Evolutionary conservation across 208 protist species (phyloP), one percentile per base, ranked within the genome.

Genomic region (Leishmania braziliensis): DNA sequence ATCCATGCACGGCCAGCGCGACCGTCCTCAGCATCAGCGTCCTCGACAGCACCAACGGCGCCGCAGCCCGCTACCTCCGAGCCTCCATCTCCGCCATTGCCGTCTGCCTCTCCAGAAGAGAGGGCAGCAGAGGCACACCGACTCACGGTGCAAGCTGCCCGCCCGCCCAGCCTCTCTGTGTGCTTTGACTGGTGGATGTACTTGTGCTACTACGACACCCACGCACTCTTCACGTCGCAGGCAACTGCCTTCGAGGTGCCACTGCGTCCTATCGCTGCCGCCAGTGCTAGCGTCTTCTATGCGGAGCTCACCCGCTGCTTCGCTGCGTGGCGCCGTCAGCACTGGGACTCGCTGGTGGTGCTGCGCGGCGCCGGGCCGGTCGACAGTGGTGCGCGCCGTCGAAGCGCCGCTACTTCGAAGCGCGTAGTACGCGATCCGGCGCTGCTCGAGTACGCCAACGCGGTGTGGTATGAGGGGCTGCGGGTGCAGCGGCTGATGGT

Each of bases 401-500:
- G 76, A 48, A 33, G 63, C 33, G 12, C 18, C 33, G 23, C 16
- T n/a, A 51, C 43, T 14, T 46, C 77, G 23, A 5, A 23, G 62
- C 62, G 77, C 26, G n/a, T n/a, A 12, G 77, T 85, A n/a, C 72
- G 77, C 43, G 71, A 85, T 54, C 82, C 73, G 16, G 43, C 8
- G 23, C 62, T 62, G 65, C 80, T 87, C 12, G 77, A 84, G 60
- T 84, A 83, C 56, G 77, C 77, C 46, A 81, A 82, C 62, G 82
- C 84, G 0, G 69, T 80, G 50, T 95, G 90, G 84, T 88, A 89
- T 46, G 92, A 92, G 82, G 90, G 88, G 9, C 76, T 94, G 46
- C 86, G 92, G n/a, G 89, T 95, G 74, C 82, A 94, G 84, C 88
- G 92, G 46, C 83, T 95, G 16, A 90, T 93, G 85, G 75, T 80